phyloP scores from a whole-genome alignment of 768 basidiomycete species.

The Tulasnella sp. region DNA sequence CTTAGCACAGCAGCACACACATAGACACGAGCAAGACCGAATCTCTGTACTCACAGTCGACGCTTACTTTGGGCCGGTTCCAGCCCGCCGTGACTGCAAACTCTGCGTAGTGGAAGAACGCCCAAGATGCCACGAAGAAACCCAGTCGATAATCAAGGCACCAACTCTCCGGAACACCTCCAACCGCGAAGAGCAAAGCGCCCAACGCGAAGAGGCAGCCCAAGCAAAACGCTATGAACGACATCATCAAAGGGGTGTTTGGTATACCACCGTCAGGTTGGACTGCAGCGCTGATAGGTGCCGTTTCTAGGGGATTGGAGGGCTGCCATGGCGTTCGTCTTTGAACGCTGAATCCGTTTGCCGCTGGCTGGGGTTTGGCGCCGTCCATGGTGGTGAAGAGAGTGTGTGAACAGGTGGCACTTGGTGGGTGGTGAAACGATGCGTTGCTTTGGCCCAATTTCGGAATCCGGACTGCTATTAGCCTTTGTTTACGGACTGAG shows the following conservation, averaged over 20 bases:
- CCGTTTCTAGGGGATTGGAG: constrained; percentile 51
- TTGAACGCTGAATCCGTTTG: background rate
- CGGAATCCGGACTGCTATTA: background rate
- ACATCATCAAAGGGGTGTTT: constrained; percentile 81
- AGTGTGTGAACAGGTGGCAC: constrained; percentile 11
- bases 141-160: constrained; percentile 76
- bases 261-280: constrained; percentile 60
- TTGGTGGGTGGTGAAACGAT: constrained; percentile 31
- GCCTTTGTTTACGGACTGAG: constrained; percentile 8
- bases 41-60: constrained; percentile 69
- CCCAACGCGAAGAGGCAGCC: constrained; percentile 69
- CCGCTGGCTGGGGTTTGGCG: background rate
- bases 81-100: constrained; percentile 94
- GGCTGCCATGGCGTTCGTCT: constrained; percentile 10
- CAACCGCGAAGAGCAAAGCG: constrained; percentile 47
- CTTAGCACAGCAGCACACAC: background rate
- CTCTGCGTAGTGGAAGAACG: constrained; percentile 88
- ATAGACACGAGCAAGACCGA: background rate
- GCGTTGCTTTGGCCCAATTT: background rate
- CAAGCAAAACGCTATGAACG: constrained; percentile 78
- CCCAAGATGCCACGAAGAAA: constrained; percentile 78
- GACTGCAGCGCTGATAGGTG: constrained; percentile 42
- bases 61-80: constrained; percentile 87
- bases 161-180: constrained; percentile 47
- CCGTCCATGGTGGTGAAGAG: constrained; percentile 15